Conservation (phyloP, 2,329 filamentous ascomycete species). For the Grosmannia huntii region DNA sequence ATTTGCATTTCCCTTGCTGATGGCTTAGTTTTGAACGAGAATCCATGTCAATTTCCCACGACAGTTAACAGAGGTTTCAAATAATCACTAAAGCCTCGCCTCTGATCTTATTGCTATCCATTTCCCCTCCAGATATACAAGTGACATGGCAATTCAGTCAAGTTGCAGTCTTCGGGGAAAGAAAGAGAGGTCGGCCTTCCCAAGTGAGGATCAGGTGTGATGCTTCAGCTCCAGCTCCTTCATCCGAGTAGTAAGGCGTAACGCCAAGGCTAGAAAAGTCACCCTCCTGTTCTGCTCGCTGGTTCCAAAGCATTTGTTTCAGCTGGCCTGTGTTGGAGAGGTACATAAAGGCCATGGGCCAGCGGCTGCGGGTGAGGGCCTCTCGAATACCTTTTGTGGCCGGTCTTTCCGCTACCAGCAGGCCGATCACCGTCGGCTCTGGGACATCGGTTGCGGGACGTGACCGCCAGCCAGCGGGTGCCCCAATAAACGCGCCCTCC, state of each 20-base stretch:
- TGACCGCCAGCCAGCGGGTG: slow-evolving; percentile 57
- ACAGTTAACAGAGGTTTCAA: background rate
- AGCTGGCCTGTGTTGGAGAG: slow-evolving; percentile 45
- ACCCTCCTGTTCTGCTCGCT: slow-evolving; percentile 45
- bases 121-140: background rate
- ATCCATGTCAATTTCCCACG: background rate
- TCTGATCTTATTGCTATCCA: background rate
- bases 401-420: slow-evolving; percentile 55
- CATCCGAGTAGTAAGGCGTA: slow-evolving; percentile 13
- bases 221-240: slow-evolving; percentile 17
- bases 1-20: too few relatives aligned
- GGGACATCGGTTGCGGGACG: background rate
- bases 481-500: slow-evolving; percentile 63
- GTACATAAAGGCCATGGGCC: slow-evolving; percentile 60
- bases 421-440: slow-evolving; percentile 48
- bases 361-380: slow-evolving; percentile 51
- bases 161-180: background rate
- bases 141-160: background rate
- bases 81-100: background rate
- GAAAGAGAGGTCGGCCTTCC: slow-evolving; percentile 29
- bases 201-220: slow-evolving; percentile 37
- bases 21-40: too few relatives aligned
- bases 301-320: slow-evolving; percentile 63
- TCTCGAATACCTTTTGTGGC: slow-evolving; percentile 71
- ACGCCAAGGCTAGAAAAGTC: slow-evolving; percentile 50